These are phyloP conservation scores for Karstenula rhodostoma DNA, from an alignment of 2,329 filamentous ascomycete species.

Conservation along the genomic window DNA sequence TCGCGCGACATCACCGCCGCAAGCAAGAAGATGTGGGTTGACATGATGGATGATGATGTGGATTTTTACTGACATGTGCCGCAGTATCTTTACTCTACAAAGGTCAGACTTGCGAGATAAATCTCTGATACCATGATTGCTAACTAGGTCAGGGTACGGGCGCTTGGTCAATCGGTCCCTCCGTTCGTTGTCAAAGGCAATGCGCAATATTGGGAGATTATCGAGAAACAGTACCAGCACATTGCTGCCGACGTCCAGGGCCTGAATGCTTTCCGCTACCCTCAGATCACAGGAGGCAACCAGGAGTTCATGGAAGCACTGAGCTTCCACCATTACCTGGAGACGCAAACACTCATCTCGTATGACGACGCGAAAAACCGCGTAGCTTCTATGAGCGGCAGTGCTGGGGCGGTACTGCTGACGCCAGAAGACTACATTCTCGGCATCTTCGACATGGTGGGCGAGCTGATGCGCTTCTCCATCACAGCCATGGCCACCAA, in stretches of 20 bases:
- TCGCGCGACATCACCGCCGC: conserved; percentile 91
- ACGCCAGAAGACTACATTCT: conserved; percentile 87
- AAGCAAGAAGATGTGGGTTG: conserved; percentile 91
- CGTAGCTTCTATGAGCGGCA: conserved; percentile 47
- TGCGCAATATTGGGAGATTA: conserved; percentile 72
- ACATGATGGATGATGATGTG: neutral
- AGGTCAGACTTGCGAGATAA: conserved; percentile 61
- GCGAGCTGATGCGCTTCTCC: conserved; percentile 96
- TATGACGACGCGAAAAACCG: conserved; percentile 64
- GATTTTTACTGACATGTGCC: conserved; percentile 22
- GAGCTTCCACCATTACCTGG: conserved; percentile 87
- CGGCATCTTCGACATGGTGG: conserved; percentile 91
- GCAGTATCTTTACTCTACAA: conserved; percentile 83
- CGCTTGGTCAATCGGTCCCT: conserved; percentile 68
- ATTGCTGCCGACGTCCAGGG: conserved; percentile 78
- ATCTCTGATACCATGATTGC: conserved; percentile 14
- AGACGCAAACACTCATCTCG: conserved; percentile 76
- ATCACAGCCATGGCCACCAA: conserved; percentile 85
- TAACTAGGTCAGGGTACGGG: conserved; percentile 65
- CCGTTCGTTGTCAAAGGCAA: conserved; percentile 74
- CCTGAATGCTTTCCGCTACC: conserved; percentile 84
- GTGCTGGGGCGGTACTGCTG: conserved; percentile 65
- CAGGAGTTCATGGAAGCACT: conserved; percentile 96
- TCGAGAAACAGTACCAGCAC: conserved; percentile 71
- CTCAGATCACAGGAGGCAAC: conserved; percentile 78